phyloP scores from a whole-genome alignment of 108 stramenopile species.

The Cyclostephanos invisitatus region DNA sequence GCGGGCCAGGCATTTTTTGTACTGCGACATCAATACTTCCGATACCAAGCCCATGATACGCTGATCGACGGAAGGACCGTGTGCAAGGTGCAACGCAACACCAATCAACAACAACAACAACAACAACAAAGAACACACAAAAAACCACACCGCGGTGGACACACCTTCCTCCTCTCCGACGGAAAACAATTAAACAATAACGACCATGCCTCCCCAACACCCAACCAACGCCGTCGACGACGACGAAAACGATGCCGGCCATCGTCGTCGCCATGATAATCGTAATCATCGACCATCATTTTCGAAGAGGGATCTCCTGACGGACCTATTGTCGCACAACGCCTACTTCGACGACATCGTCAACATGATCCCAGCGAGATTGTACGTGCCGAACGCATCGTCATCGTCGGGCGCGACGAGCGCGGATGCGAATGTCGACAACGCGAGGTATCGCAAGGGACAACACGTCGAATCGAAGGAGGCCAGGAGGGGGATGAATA shows the following conservation, averaged over 20 bases:
- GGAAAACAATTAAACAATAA: not conserved
- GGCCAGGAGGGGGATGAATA: constrained; percentile 60
- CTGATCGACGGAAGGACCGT: constrained; percentile 1
- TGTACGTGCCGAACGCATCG: constrained; percentile 43
- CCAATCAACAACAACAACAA: not conserved
- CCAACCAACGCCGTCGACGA: not conserved
- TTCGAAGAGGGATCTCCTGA: constrained; percentile 42
- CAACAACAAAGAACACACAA: no score
- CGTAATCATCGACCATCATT: constrained; percentile 37
- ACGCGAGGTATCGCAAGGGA: constrained; percentile 73
- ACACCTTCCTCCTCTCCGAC: no score
- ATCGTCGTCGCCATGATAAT: not conserved
- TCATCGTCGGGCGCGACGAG: constrained; percentile 51
- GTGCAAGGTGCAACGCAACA: not conserved
- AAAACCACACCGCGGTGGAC: no score
- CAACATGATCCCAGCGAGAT: constrained; percentile 81
- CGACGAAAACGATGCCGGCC: not conserved
- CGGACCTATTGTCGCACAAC: constrained; percentile 75
- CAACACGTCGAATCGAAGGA: constrained; percentile 78
- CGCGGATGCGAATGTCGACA: no score
- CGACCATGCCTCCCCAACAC: constrained; percentile 5
- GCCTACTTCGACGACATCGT: constrained; percentile 80
- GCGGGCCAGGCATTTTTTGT: no score
- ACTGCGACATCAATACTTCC: no score
- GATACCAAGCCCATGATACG: no score